Conservation (phyloP, 2,329 filamentous ascomycete species). For the Apiospora hydei region DNA sequence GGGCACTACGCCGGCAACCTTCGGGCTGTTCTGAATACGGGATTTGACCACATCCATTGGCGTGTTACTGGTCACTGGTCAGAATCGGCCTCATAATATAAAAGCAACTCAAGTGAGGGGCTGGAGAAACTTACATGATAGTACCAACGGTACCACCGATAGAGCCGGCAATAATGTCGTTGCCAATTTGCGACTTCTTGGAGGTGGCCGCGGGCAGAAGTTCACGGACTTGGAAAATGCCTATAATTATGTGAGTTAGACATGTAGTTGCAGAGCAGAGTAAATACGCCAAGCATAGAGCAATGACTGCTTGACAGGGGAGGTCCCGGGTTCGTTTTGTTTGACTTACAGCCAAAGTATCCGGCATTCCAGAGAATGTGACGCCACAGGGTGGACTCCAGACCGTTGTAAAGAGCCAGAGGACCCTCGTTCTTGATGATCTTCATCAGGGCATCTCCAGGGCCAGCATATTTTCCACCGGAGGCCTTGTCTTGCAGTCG, state of each 20-base stretch:
- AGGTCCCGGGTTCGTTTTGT: background rate
- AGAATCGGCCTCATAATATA: background rate
- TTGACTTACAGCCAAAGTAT: conserved; percentile 75
- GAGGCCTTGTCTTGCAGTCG: conserved; percentile 95
- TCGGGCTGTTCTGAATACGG: conserved; percentile 92
- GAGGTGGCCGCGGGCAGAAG: conserved; percentile 82
- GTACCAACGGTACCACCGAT: conserved; percentile 78
- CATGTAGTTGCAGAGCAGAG: background rate
- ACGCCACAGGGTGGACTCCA: conserved; percentile 96
- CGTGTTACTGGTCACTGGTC: conserved; percentile 83
- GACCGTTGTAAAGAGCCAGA: conserved; percentile 92
- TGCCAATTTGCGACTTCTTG: conserved; percentile 69
- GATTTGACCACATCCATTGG: conserved; percentile 98
- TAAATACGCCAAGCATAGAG: background rate
- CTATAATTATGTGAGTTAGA: background rate
- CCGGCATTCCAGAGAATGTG: conserved; percentile 69
- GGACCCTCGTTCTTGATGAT: conserved; percentile 84
- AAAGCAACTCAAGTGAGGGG: conserved; percentile 33
- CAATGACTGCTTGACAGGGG: background rate
- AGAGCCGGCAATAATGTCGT: conserved; percentile 86
- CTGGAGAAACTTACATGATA: conserved; percentile 10
- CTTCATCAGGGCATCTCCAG: conserved; percentile 81
- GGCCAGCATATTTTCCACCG: conserved; percentile 84
- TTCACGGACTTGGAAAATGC: conserved; percentile 91
- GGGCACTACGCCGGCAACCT: conserved; percentile 78